A percentile compares a stretch with the other conserved stretches of the same genome.
These are phyloP conservation scores for Friedmanniomyces endolithicus DNA, from an alignment of 495 filamentous ascomycete genomes.

Conservation along the genomic window DNA sequence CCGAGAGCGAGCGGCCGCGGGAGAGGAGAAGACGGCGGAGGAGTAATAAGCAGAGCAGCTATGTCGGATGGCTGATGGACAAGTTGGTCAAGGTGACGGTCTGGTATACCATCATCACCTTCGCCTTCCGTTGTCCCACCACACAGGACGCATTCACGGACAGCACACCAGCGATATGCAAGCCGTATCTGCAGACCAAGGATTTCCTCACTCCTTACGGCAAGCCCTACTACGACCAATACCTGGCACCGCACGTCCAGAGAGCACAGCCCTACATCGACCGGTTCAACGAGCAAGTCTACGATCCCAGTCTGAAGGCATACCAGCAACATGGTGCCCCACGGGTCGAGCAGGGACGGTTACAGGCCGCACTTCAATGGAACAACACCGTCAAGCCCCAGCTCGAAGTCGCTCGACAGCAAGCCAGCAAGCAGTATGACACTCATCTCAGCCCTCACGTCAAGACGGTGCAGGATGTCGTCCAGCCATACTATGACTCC, in stretches of 20 bases:
- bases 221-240: constrained; percentile 74
- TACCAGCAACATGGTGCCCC: constrained; percentile 71
- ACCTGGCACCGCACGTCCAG: constrained; percentile 74
- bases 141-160: constrained; percentile 51
- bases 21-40: constrained; percentile 1
- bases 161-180: constrained; percentile 67
- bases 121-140: constrained; percentile 72
- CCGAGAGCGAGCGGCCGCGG: background rate
- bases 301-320: constrained; percentile 44
- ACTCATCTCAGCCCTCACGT: constrained; percentile 60
- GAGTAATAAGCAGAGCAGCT: background rate
- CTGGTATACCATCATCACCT: constrained; percentile 75
- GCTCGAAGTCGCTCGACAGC: constrained; percentile 47
- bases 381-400: constrained; percentile 61
- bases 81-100: constrained; percentile 39
- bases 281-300: constrained; percentile 50
- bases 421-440: constrained; percentile 54
- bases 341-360: constrained; percentile 50
- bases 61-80: constrained; percentile 13
- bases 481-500: constrained; percentile 61
- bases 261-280: constrained; percentile 60
- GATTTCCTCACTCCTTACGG: constrained; percentile 61
- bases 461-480: constrained; percentile 39
- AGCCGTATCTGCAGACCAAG: constrained; percentile 62
- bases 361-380: constrained; percentile 61